Conservation (phyloP, 192 early-diverging fungal species). For the Gaertneriomyces sp. region DNA sequence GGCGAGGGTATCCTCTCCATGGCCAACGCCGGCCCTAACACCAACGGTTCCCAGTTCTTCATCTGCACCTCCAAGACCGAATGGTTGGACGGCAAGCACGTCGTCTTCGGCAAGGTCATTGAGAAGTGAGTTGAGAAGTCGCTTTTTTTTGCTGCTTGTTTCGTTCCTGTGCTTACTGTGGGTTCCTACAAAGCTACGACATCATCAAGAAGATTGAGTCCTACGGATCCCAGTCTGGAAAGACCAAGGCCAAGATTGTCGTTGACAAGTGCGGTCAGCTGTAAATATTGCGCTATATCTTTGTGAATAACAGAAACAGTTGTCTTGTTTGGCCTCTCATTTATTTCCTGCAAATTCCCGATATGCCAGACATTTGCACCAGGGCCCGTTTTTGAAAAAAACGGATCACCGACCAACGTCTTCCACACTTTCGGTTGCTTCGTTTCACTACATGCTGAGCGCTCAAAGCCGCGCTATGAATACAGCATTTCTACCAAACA, state of each 20-base stretch:
- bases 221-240: constrained; percentile 54
- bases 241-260: constrained; percentile 60
- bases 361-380: no score
- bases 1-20: constrained; percentile 56
- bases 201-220: constrained; percentile 75
- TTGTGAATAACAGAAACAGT: no score
- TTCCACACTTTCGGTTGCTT: no score
- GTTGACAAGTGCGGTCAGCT: constrained; percentile 70
- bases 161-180: no score
- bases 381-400: no score
- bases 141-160: no score
- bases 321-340: no score
- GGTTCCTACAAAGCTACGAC: constrained; percentile 31
- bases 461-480: no score
- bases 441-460: no score
- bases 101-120: constrained; percentile 51
- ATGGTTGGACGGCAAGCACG: constrained; percentile 49
- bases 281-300: not conserved
- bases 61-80: constrained; percentile 64
- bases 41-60: constrained; percentile 89
- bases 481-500: no score
- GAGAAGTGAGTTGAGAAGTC: constrained; percentile 6
- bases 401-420: no score
- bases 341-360: no score
- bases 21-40: constrained; percentile 60